phyloP scores from a whole-genome alignment of 164 flowering plant species.

The Dillenia turbinata region DNA sequence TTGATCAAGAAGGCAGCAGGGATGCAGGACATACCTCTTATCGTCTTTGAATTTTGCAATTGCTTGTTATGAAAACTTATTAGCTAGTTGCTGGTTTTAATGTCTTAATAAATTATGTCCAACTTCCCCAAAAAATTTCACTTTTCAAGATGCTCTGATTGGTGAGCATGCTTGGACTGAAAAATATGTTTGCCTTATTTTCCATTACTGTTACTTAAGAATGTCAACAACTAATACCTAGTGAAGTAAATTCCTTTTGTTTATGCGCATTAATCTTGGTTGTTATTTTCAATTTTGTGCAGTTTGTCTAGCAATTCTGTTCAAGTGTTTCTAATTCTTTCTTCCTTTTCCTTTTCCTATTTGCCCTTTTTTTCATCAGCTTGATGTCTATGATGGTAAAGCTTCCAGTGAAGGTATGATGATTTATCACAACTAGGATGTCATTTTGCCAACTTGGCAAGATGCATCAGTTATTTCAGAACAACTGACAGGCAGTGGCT shows the following conservation, averaged over 20 bases:
- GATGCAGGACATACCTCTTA: no score
- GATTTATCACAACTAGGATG: background rate
- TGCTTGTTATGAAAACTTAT: no score
- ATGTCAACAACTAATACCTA: no score
- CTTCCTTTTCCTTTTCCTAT: background rate
- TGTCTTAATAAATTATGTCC: no score
- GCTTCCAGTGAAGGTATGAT: conserved; percentile 62
- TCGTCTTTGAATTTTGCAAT: no score
- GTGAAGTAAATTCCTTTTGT: background rate
- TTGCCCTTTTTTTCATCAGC: conserved; percentile 38
- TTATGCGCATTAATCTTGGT: background rate
- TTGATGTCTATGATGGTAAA: conserved; percentile 85
- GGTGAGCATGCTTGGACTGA: no score
- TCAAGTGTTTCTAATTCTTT: background rate
- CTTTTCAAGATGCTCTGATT: no score
- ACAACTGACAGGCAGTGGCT: background rate
- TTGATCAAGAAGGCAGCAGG: no score
- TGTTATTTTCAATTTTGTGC: background rate
- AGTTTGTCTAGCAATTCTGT: background rate
- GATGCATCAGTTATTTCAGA: background rate
- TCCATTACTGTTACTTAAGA: no score
- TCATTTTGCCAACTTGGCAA: background rate
- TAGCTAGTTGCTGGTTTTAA: no score
- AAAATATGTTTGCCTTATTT: no score
- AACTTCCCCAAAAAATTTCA: no score